Evolutionary conservation across 208 protist species (phyloP), one percentile per base, ranked within the genome.

Genomic region (Trypanosoma mega): DNA sequence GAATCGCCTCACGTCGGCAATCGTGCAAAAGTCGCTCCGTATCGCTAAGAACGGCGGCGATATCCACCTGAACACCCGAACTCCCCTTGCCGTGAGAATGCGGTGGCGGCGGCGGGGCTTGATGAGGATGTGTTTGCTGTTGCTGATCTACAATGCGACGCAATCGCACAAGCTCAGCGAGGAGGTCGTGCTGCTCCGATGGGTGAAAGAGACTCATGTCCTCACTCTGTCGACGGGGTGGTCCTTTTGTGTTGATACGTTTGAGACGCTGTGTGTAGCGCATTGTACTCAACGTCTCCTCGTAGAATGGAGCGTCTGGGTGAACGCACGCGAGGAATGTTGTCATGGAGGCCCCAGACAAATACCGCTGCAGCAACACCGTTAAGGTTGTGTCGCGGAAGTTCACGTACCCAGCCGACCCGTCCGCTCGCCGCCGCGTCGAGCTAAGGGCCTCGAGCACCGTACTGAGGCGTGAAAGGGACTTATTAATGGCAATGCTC

Each of bases 401-500:
- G 67, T 93, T 96, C 0, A 96, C 89, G 45, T 87, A 96, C 11
- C 71, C 68, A 9, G 37, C 36, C 18, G 54, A 69, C 41, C 76
- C 76, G 41, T 87, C 78, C 23, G 78, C 57, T 24, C 60, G 63
- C 2, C 71, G 47, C 0, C 67, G 66, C 44, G 86, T 75, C 41
- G 29, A 61, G 71, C 84, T 90, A 18, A 96, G 75, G 7, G 85
- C 85, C 80, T 92, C 77, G 43, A 96, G 72, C 47, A 96, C 89
- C 9, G 89, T 96, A 61, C 85, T 90, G 30, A 96, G 82, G 5
- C 84, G 85, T 2, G 83, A 92, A 43, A 96, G 82, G 0, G 85
- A 92, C 58, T 90, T 96, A 67, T 96, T 96, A 59, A 96, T 96
- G 39, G 83, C 70, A 55, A 96, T 91, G 51, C 85, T 96, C 67